Evolutionary conservation across 768 basidiomycete species (phyloP), one percentile per base, ranked within the genome.

Genomic region (Dentipellis fragilis): DNA sequence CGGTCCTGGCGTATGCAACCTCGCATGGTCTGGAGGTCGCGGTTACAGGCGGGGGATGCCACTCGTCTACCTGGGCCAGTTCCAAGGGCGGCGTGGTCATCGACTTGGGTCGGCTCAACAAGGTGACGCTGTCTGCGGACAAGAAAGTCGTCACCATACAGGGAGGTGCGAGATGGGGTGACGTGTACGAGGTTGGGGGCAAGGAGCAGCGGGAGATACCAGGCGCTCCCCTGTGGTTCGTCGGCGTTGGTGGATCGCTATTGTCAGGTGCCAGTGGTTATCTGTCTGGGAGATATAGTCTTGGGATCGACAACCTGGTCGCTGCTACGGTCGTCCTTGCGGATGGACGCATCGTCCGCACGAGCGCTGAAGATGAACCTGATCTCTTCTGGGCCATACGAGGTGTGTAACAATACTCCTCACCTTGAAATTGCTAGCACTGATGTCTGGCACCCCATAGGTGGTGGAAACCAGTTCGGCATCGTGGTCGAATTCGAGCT

Each of bases 231-330:
- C 53, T 64, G 7, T 62, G 63, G 61, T 60, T 62, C 50, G 59
- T 62, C 21, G 63, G 63, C 11, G 60, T 62, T n/a, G 64, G 59
- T 34, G 62, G 62, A 6, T 63, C 60, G 54, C 54, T 63, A 3
- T 57, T 62, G 5, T 65, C 65, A 9, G 66, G 66, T 3, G 66
- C 65, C 1, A 65, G 64, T 52, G 62, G 62, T n/a, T 57, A 21
- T 42, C 49, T 63, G 38, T 52, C 51, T 49, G 55, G 54, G 17
- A 16, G 54, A 40, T 58, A 67, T 40, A 78, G 79, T 2, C 61
- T 80, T 36, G 70, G 63, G 1, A 65, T 77, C 54, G 79, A 80
- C 61, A 80, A 79, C 52, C 67, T 80, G 19, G 45, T 66, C 4
- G 56, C 62, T 45, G 66, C 63, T 48, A 23, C 51, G 9, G 16